Percentiles rank a stretch among this genome's conserved stretches.
Conservation (phyloP, 768 basidiomycete genomes). For the Psilocybe cyanescens region DNA sequence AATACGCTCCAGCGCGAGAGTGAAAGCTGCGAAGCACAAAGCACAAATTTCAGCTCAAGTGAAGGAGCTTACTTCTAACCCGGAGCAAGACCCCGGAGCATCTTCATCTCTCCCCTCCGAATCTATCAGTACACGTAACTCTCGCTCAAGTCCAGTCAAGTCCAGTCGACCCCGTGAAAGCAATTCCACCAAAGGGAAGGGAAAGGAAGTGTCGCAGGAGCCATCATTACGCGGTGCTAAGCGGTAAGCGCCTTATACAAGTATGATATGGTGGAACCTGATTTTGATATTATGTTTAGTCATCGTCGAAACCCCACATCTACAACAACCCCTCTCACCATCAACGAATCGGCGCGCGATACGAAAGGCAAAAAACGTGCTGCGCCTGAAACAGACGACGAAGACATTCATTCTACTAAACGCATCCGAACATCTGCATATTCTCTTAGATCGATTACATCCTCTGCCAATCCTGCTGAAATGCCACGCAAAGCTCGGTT, state of each 20-base stretch:
- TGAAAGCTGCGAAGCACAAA: constrained; percentile 76
- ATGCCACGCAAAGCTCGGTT: constrained; percentile 83
- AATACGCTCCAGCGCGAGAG: constrained; percentile 76
- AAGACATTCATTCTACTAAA: constrained; percentile 61
- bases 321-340: constrained; percentile 51
- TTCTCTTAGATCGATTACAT: constrained; percentile 66
- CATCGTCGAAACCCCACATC: constrained; percentile 58
- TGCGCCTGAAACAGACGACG: constrained; percentile 77
- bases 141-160: constrained; percentile 46
- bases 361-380: constrained; percentile 94
- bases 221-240: constrained; percentile 52
- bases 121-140: constrained; percentile 40
- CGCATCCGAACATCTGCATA: constrained; percentile 66
- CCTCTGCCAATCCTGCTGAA: constrained; percentile 44
- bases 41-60: constrained; percentile 58
- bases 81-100: constrained; percentile 34
- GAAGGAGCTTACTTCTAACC: constrained; percentile 50
- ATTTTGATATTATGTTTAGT: constrained; percentile 45
- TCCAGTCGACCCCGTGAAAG: constrained; percentile 60
- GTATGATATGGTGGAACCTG: not conserved
- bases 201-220: constrained; percentile 62
- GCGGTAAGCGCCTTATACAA: constrained; percentile 52
- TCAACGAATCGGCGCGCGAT: constrained; percentile 79
- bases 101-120: constrained; percentile 36
- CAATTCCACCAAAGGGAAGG: constrained; percentile 61